Percentiles rank a stretch among this genome's conserved stretches.
phyloP scores from a whole-genome alignment of 306 rosid genomes.

The Abrus precatorius region DNA sequence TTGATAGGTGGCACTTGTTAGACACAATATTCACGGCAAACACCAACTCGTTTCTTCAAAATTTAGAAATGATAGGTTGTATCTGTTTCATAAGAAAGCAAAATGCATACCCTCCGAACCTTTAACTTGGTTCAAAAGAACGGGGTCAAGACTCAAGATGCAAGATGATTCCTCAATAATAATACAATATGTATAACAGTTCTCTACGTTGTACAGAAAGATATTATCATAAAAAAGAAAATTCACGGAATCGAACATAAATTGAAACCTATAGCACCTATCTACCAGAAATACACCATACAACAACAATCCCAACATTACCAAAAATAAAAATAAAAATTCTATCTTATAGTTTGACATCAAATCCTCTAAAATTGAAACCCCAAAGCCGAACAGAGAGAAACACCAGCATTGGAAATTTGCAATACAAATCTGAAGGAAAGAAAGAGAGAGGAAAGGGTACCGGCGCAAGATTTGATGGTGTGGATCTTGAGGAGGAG shows the following conservation, averaged over 20 bases:
- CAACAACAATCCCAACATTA: too few species aligned
- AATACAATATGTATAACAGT: not conserved
- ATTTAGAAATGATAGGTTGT: not conserved
- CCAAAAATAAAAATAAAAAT: too few species aligned
- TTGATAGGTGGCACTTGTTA: not conserved
- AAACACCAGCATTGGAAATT: not conserved
- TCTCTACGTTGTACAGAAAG: not conserved
- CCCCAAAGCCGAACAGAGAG: not conserved
- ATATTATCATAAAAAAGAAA: not conserved
- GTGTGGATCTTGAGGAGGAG: conserved; percentile 97
- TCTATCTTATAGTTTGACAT: too few species aligned
- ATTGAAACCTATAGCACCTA: too few species aligned
- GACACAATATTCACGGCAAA: not conserved
- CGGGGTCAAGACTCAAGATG: conserved; percentile 1
- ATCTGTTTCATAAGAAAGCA: conserved; percentile 22
- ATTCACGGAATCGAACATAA: not conserved
- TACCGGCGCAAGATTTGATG: conserved; percentile 96
- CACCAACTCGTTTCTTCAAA: conserved; percentile 7
- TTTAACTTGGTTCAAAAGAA: conserved; percentile 12
- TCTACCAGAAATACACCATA: too few species aligned
- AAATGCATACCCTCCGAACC: conserved; percentile 14
- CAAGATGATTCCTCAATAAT: conserved; percentile 13
- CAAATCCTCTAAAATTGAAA: too few species aligned
- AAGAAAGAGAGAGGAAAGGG: not conserved
- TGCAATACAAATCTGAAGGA: not conserved